A percentile compares a stretch with the other conserved stretches of the same genome.
These are phyloP conservation scores for Anisodus acutangulus DNA, from an alignment of 257 asterid genomes.

Conservation along the genomic window DNA sequence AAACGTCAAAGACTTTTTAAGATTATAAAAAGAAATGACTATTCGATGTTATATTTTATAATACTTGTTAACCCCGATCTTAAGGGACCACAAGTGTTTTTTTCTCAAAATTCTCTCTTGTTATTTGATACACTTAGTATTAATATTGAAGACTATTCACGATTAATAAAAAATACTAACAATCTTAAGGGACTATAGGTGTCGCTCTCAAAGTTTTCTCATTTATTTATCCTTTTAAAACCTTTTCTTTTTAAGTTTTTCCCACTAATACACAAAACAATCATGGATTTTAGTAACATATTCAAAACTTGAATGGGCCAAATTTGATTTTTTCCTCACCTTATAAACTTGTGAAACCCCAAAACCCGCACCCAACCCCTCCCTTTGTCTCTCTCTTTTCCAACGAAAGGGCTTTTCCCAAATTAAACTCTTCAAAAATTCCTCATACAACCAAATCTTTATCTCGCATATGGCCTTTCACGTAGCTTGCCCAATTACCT, in stretches of 20 bases:
- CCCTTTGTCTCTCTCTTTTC: constrained; percentile 29
- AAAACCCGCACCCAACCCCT: constrained; percentile 23
- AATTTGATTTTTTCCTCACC: neutral
- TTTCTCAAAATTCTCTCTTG: neutral
- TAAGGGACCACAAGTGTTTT: neutral
- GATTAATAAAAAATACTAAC: too few species aligned
- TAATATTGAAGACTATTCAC: too few species aligned
- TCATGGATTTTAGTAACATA: neutral
- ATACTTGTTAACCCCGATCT: neutral
- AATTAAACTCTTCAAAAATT: constrained; percentile 40
- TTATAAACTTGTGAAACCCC: neutral
- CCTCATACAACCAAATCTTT: constrained; percentile 37
- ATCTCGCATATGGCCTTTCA: constrained; percentile 86
- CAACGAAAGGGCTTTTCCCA: constrained; percentile 30
- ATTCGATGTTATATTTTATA: neutral
- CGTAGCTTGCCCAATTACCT: constrained; percentile 99
- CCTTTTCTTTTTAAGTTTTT: neutral
- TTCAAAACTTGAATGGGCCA: neutral
- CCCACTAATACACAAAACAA: neutral
- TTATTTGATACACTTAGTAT: neutral
- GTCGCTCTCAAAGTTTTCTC: neutral
- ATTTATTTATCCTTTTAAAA: neutral
- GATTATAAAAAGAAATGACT: too few species aligned
- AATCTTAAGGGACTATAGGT: neutral
- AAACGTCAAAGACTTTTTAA: neutral